Conservation (phyloP, 805 yeast genomes). For the Ogataea ganodermae region DNA sequence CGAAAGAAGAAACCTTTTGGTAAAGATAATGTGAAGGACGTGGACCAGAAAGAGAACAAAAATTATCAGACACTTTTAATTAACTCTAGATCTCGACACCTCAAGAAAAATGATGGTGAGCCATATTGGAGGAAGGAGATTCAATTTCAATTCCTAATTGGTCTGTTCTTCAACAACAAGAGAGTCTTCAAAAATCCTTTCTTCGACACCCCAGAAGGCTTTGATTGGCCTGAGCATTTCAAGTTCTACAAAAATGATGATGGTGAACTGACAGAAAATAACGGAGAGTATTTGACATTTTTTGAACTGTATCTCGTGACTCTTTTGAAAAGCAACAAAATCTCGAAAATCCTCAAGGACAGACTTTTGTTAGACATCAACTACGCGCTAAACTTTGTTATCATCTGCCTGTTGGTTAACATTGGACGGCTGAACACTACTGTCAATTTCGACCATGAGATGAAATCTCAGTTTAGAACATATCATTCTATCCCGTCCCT, state of each 20-base stretch:
- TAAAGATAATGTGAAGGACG: conserved; percentile 14
- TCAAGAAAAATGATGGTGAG: conserved; percentile 90
- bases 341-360: conserved; percentile 81
- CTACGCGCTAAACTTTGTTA: conserved; percentile 38
- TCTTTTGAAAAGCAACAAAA: conserved; percentile 77
- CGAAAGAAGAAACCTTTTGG: conserved; percentile 14
- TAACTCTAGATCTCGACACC: conserved; percentile 48
- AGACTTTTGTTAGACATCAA: conserved; percentile 62
- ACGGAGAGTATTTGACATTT: conserved; percentile 62
- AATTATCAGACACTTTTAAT: conserved; percentile 32
- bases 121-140: conserved; percentile 88
- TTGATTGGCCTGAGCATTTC: conserved; percentile 40
- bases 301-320: conserved; percentile 82
- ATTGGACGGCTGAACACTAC: conserved; percentile 95
- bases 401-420: conserved; percentile 74
- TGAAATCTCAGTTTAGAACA: conserved; percentile 90
- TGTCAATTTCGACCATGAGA: conserved; percentile 89
- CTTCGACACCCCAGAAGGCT: conserved; percentile 37
- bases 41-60: conserved; percentile 23
- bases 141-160: conserved; percentile 74
- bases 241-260: conserved; percentile 24
- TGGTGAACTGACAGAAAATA: conserved; percentile 26
- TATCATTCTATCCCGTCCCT: conserved; percentile 91
- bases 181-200: conserved; percentile 70
- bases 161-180: conserved; percentile 62